Conservation (phyloP, 2,329 filamentous ascomycete genomes). For the Cytospora mali region DNA sequence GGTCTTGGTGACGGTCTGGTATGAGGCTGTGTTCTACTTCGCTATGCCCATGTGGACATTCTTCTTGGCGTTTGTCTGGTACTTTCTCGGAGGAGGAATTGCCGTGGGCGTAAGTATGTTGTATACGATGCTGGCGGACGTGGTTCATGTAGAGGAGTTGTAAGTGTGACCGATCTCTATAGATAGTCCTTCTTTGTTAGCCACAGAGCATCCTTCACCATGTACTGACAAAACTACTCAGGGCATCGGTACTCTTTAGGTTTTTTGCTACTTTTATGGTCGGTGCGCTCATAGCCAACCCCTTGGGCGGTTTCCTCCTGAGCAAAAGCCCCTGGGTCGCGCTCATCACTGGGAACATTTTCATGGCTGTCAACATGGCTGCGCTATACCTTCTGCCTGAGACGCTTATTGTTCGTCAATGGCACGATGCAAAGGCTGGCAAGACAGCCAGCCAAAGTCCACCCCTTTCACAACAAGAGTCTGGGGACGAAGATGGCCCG, state of each 20-base stretch:
- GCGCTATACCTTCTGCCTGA: constrained; percentile 44
- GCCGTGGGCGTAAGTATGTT: constrained; percentile 47
- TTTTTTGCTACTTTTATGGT: constrained; percentile 41
- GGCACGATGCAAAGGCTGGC: constrained; percentile 33
- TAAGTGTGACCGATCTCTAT: neutral
- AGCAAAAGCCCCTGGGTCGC: constrained; percentile 44
- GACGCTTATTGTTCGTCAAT: constrained; percentile 42
- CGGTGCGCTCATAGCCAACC: constrained; percentile 44
- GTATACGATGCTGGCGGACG: constrained; percentile 50
- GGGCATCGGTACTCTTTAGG: constrained; percentile 47
- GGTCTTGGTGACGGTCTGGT: constrained; percentile 31
- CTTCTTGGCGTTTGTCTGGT: constrained; percentile 45
- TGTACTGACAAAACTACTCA: constrained; percentile 13
- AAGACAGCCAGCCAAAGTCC: neutral
- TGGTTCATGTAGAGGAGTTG: constrained; percentile 39
- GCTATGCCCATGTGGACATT: constrained; percentile 38
- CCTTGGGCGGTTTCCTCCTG: constrained; percentile 46
- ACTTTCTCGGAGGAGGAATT: constrained; percentile 47
- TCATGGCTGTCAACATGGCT: constrained; percentile 36
- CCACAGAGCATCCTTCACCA: neutral
- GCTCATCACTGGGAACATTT: constrained; percentile 39
- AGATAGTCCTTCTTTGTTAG: neutral
- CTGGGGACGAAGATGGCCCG: neutral
- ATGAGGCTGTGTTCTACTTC: constrained; percentile 36
- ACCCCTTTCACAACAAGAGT: neutral